A percentile compares a stretch with the other conserved stretches of the same genome.
phyloP scores from a whole-genome alignment of 345 rosid genomes.

The Cochlearia excelsa region DNA sequence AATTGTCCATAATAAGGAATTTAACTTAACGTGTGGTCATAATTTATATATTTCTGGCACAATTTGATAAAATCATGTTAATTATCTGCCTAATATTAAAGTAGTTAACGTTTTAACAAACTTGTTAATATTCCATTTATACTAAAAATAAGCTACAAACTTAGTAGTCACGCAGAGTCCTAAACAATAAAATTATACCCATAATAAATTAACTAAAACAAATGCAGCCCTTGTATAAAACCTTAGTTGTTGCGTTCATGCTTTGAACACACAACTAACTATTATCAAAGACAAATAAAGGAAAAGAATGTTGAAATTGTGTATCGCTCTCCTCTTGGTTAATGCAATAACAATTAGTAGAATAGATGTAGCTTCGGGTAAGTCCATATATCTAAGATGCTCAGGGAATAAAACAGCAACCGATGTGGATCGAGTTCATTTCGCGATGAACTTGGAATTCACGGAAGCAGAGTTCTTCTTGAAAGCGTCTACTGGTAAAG shows the following conservation, averaged over 20 bases:
- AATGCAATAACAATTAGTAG: conserved; percentile 1
- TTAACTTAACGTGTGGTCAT: not conserved
- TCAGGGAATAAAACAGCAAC: conserved; percentile 28
- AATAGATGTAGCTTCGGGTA: conserved; percentile 6
- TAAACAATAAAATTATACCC: not conserved
- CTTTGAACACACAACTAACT: conserved; percentile 19
- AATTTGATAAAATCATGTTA: conserved; percentile 3
- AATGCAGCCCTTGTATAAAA: conserved; percentile 16
- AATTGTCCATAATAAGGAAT: not conserved
- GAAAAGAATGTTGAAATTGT: conserved; percentile 20
- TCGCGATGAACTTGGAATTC: conserved; percentile 65
- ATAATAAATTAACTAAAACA: not conserved
- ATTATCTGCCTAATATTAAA: not conserved
- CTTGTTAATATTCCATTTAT: conserved; percentile 19
- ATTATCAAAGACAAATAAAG: not conserved
- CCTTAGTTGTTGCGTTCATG: conserved; percentile 17
- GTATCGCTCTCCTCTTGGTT: conserved; percentile 16
- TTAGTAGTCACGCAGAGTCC: conserved; percentile 15
- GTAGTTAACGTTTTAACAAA: conserved; percentile 11
- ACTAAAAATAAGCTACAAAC: conserved; percentile 15
- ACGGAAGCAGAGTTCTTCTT: conserved; percentile 61
- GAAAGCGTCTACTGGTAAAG: conserved; percentile 46
- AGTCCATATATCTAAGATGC: conserved; percentile 5
- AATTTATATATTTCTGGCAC: not conserved
- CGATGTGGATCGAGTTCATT: conserved; percentile 46